phyloP scores from a whole-genome alignment of 2,329 filamentous ascomycete genomes.

The Pseudogymnoascus sp. region DNA sequence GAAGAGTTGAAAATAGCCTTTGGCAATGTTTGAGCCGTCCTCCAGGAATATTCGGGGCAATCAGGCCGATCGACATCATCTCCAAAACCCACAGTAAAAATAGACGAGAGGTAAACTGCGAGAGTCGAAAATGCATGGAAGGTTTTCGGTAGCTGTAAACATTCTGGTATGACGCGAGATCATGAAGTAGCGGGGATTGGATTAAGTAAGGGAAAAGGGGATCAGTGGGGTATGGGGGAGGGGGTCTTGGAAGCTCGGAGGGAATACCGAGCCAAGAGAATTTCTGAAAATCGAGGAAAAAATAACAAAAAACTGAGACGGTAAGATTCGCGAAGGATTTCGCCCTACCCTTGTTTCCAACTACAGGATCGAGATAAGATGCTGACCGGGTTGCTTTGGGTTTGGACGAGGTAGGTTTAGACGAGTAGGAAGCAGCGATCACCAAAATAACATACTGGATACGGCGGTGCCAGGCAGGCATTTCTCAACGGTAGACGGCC shows the following conservation, averaged over 20 bases:
- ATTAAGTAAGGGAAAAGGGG: not conserved
- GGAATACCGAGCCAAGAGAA: not conserved
- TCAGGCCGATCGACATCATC: not conserved
- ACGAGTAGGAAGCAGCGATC: not conserved
- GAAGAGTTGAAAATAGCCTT: not conserved
- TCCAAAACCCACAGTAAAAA: not conserved
- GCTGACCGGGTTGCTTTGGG: not conserved
- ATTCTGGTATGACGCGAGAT: not conserved
- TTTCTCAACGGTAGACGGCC: not conserved
- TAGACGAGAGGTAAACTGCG: not conserved
- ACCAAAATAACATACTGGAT: not conserved
- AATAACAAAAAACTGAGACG: not conserved
- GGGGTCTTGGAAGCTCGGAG: not conserved
- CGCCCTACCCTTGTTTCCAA: not conserved
- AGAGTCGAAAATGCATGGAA: not conserved
- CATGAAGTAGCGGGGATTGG: not conserved
- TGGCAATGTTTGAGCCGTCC: not conserved
- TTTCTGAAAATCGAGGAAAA: not conserved
- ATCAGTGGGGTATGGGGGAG: conserved; percentile 1
- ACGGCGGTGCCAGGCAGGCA: not conserved
- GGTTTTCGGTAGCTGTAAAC: not conserved
- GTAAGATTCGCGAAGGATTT: not conserved
- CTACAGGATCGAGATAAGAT: not conserved
- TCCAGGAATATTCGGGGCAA: not conserved
- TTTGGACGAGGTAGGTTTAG: not conserved